Base-by-base conservation (phyloP, 1,139 yeast species). In the Geotrichum armillariae region DNA sequence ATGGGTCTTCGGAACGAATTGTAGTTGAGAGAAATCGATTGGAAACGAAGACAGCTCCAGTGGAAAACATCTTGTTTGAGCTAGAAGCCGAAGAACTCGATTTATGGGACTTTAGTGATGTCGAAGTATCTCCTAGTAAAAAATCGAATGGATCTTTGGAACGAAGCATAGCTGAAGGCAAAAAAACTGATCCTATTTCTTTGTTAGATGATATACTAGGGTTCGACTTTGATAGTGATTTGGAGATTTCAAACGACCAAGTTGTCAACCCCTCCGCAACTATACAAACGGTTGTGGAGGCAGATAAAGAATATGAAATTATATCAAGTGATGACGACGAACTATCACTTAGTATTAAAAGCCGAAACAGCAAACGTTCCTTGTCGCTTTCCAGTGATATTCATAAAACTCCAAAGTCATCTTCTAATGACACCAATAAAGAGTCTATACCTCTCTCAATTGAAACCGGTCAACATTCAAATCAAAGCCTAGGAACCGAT, bases 201-300 rank as follows among this genome's bases (percentile, higher is more conserved):
- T 16, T 41, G 4, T 9, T 41, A n/a, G 45, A 41, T 14, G 31
- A 33, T n/a, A 38, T 32, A 32, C 22, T 40, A 12, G 11, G 16
- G 11, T 14, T 31, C 16, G 27, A 20, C 3, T 16, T 29, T 2
- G 35, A 21, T 7, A 22, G 32, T 21, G 41, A 22, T 38, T 8
- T 23, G 20, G 41, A 21, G 20, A 25, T 22, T 25, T 9, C 12
- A 38, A n/a, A 38, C 17, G 5, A n/a, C 20, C 32, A 23, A 3
- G 23, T 23, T 12, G 14, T 7, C 12, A n/a, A n/a, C 7, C 35
- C 35, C 17, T 7, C 6, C 17, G 8, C 14, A n/a, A 7, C 35
- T 6, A 5, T 18, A 34, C 21, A 18, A 3, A 14, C 37, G 17
- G 29, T 7, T 25, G 11, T 25, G 29, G 29, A 25, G 29, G 29